Conservation (phyloP, 2,329 filamentous ascomycete species). For the Ceratocystis destructans region DNA sequence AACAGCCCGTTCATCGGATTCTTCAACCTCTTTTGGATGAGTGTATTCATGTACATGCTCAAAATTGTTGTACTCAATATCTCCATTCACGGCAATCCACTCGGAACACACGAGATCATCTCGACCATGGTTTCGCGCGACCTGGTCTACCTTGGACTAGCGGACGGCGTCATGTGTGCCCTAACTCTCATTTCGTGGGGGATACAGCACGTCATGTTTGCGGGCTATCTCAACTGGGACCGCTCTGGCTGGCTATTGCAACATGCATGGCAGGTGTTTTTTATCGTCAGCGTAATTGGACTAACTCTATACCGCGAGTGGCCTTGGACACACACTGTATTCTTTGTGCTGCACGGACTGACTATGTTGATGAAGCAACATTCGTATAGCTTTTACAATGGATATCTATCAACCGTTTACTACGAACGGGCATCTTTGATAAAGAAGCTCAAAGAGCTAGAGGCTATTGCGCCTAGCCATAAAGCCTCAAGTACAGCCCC, state of each 20-base stretch:
- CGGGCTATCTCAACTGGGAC: conserved; percentile 54
- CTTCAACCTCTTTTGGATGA: conserved; percentile 66
- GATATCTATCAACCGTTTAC: conserved; percentile 51
- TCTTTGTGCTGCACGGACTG: conserved; percentile 59
- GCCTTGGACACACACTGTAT: conserved; percentile 74
- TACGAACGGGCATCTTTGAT: conserved; percentile 35
- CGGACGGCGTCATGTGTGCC: conserved; percentile 56
- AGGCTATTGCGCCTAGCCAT: conserved; percentile 23
- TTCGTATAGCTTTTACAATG: conserved; percentile 67
- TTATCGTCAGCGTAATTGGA: conserved; percentile 47
- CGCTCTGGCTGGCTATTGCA: conserved; percentile 59
- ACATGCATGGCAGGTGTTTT: conserved; percentile 56
- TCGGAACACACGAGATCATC: conserved; percentile 60
- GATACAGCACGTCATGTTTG: conserved; percentile 47
- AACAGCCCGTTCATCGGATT: conserved; percentile 66
- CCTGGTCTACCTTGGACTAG: conserved; percentile 42
- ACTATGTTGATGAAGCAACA: conserved; percentile 78
- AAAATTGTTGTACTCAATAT: conserved; percentile 57
- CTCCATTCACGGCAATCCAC: conserved; percentile 49
- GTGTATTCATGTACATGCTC: conserved; percentile 50
- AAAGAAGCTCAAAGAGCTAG: conserved; percentile 42
- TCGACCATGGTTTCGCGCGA: conserved; percentile 48
- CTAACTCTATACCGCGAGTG: conserved; percentile 59
- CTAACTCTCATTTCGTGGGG: conserved; percentile 51
- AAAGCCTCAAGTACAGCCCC: conserved; percentile 14